Evolutionary conservation across 2,329 filamentous ascomycete species (phyloP).

Genomic region (Apiospora saccharicola): DNA sequence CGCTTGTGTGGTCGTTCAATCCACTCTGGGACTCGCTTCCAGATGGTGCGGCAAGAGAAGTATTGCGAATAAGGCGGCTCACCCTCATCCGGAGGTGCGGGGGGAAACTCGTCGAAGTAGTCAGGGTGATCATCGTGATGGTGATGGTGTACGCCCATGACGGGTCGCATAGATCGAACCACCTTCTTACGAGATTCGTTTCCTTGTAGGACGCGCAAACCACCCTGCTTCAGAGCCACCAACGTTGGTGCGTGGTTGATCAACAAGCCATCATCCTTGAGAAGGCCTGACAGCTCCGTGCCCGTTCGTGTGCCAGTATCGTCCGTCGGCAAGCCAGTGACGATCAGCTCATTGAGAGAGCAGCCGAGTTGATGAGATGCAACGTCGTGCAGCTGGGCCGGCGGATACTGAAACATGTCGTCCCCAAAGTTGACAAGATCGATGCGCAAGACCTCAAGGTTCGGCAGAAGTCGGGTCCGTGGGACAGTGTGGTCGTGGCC

Average conservation of each 20-base stretch:
- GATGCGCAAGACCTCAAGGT: slow-evolving; percentile 55
- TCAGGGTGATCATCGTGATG: slow-evolving; percentile 40
- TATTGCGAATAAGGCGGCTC: slow-evolving; percentile 50
- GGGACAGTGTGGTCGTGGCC: slow-evolving; percentile 35
- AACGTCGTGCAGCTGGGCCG: slow-evolving; percentile 58
- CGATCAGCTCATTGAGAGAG: slow-evolving; percentile 59
- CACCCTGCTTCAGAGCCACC: slow-evolving; percentile 47
- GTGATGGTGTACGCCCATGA: slow-evolving; percentile 34
- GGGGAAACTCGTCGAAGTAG: slow-evolving; percentile 44
- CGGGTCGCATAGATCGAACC: slow-evolving; percentile 49
- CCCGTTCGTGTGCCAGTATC: slow-evolving; percentile 56
- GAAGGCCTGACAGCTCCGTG: slow-evolving; percentile 57
- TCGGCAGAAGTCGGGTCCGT: slow-evolving; percentile 54
- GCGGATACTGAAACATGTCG: slow-evolving; percentile 53
- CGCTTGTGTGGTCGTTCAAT: slow-evolving; percentile 50
- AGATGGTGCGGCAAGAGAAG: slow-evolving; percentile 55
- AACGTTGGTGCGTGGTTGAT: slow-evolving; percentile 55
- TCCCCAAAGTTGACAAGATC: slow-evolving; percentile 64
- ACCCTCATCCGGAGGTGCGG: slow-evolving; percentile 51
- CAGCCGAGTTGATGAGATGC: slow-evolving; percentile 61
- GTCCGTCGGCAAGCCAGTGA: slow-evolving; percentile 60
- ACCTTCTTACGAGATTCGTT: slow-evolving; percentile 51
- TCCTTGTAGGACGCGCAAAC: slow-evolving; percentile 47
- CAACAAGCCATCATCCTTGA: slow-evolving; percentile 61
- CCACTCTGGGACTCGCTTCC: slow-evolving; percentile 56